These are phyloP conservation scores for Puccinia novopanici DNA, from an alignment of 1,284 basidiomycete genomes.

Conservation along the genomic window DNA sequence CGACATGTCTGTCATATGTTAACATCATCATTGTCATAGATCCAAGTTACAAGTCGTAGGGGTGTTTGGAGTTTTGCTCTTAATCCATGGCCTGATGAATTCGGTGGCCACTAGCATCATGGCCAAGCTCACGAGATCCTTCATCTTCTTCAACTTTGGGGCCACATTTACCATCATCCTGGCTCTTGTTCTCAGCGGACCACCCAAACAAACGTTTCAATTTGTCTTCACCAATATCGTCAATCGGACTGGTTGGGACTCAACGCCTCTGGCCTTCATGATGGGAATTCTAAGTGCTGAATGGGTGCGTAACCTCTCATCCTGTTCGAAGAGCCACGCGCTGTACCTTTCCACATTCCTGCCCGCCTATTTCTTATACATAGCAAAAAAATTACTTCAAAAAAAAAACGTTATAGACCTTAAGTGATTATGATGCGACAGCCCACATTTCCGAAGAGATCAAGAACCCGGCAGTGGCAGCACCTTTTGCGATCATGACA, in stretches of 20 bases:
- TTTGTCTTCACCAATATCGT: slow-evolving; percentile 70
- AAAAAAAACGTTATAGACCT: no score
- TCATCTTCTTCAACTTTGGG: slow-evolving; percentile 85
- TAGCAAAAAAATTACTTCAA: no score
- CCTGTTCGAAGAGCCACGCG: neutral
- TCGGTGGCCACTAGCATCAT: slow-evolving; percentile 78
- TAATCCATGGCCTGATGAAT: slow-evolving; percentile 76
- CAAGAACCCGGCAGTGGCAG: slow-evolving; percentile 79
- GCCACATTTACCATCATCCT: slow-evolving; percentile 69
- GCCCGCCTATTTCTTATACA: no score
- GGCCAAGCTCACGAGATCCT: slow-evolving; percentile 73
- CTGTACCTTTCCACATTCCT: no score
- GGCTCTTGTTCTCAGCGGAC: slow-evolving; percentile 76
- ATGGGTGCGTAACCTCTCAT: slow-evolving; percentile 63
- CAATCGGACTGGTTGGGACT: slow-evolving; percentile 69
- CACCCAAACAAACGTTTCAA: slow-evolving; percentile 72
- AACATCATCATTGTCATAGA: slow-evolving; percentile 27
- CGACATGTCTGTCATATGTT: neutral
- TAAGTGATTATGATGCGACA: slow-evolving; percentile 62
- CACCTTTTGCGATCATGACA: slow-evolving; percentile 73
- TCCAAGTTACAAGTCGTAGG: slow-evolving; percentile 71
- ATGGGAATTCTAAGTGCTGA: slow-evolving; percentile 86
- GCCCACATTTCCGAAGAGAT: slow-evolving; percentile 94
- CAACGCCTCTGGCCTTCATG: slow-evolving; percentile 77
- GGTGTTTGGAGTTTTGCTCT: slow-evolving; percentile 70